Conservation (phyloP, 2,329 filamentous ascomycete species). For the Eutypella sp. region DNA sequence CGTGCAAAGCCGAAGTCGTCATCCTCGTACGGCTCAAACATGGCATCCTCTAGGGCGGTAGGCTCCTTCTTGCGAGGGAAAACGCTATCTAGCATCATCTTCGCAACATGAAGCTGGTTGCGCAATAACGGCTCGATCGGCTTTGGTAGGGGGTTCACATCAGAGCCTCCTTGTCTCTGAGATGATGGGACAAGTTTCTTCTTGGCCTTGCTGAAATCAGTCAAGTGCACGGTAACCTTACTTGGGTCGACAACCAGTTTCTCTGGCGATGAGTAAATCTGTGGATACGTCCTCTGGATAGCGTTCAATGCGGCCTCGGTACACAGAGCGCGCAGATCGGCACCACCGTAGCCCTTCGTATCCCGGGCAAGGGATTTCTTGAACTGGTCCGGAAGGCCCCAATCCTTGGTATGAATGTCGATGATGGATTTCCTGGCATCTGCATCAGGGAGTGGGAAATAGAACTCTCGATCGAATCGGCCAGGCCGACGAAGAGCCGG, state of each 20-base stretch:
- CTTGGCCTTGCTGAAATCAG: constrained; percentile 95
- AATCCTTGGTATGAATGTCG: constrained; percentile 91
- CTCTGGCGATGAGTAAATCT: constrained; percentile 87
- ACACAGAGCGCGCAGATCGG: constrained; percentile 87
- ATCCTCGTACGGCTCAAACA: constrained; percentile 82
- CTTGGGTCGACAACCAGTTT: constrained; percentile 84
- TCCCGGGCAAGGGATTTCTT: constrained; percentile 79
- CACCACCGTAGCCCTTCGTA: constrained; percentile 95
- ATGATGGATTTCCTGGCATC: constrained; percentile 80
- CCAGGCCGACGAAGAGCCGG: constrained; percentile 91
- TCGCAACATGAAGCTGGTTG: constrained; percentile 65
- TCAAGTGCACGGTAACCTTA: constrained; percentile 80
- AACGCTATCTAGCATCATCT: constrained; percentile 64
- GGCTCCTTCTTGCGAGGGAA: constrained; percentile 81
- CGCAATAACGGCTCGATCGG: constrained; percentile 77
- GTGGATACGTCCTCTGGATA: constrained; percentile 90
- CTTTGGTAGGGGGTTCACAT: constrained; percentile 74
- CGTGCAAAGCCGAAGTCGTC: constrained; percentile 78
- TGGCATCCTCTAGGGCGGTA: constrained; percentile 88
- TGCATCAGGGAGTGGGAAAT: constrained; percentile 85
- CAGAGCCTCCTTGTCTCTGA: constrained; percentile 80
- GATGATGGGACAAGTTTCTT: constrained; percentile 97
- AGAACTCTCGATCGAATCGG: constrained; percentile 95
- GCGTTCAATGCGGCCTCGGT: constrained; percentile 95
- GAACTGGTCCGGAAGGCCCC: constrained; percentile 76